These are phyloP conservation scores for Pseudocohnilembus persalinus DNA, from an alignment of 169 alveolate genomes.

Conservation along the genomic window DNA sequence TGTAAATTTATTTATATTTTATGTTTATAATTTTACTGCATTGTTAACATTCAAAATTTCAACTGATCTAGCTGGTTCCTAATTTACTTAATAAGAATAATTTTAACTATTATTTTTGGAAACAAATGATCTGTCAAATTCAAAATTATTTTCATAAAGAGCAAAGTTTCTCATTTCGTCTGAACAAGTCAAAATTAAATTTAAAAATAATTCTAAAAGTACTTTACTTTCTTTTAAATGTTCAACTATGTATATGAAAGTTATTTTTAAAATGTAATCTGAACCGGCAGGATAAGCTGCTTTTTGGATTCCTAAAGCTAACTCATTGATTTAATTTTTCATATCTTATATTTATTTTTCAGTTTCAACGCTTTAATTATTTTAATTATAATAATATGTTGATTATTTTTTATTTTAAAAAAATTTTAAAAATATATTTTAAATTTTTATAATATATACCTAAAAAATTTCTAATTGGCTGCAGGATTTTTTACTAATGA, in stretches of 20 bases:
- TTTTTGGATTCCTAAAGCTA: slow-evolving; percentile 28
- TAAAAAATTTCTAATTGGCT: slow-evolving; percentile 36
- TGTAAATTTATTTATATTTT: too few relatives aligned
- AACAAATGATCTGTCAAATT: background rate
- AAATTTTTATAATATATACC: background rate
- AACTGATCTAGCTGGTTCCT: background rate
- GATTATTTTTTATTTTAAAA: too few relatives aligned
- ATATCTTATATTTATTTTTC: slow-evolving; percentile 39
- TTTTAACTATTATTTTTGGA: background rate
- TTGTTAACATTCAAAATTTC: background rate
- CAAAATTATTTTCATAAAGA: background rate
- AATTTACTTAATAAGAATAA: background rate
- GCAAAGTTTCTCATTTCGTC: slow-evolving; percentile 35
- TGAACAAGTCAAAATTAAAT: slow-evolving; percentile 23
- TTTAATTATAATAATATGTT: too few relatives aligned
- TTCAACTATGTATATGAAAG: slow-evolving; percentile 41
- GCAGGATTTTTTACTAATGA: slow-evolving; percentile 35
- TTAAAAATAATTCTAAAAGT: slow-evolving; percentile 30
- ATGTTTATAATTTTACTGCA: too few relatives aligned
- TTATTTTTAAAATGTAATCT: slow-evolving; percentile 16
- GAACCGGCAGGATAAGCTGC: slow-evolving; percentile 27
- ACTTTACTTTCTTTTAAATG: slow-evolving; percentile 33
- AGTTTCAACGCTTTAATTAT: slow-evolving; percentile 36
- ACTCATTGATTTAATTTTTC: slow-evolving; percentile 32
- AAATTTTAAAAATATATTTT: too few relatives aligned